These are phyloP conservation scores for Pseudomicrostroma phylloplanum DNA, from an alignment of 1,284 basidiomycete genomes.

Conservation along the genomic window DNA sequence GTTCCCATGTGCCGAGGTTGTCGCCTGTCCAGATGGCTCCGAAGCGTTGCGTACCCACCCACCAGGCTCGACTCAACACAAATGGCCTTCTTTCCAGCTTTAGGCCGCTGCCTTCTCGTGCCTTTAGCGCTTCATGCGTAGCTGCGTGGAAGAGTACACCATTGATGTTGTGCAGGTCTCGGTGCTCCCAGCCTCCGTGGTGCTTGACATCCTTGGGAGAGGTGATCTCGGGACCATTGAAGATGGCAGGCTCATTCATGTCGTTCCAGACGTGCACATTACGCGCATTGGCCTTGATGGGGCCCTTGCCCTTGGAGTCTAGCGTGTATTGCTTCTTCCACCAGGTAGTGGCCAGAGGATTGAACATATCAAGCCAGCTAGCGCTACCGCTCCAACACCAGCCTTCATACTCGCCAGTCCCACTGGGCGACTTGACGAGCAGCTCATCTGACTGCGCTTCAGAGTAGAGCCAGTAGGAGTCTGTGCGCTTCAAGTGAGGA, in stretches of 20 bases:
- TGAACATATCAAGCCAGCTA: constrained; percentile 96
- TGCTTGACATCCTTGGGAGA: constrained; percentile 92
- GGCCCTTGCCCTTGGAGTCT: constrained; percentile 18
- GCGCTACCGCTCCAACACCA: constrained; percentile 97
- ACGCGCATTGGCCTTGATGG: constrained; percentile 43
- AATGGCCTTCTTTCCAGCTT: constrained; percentile 61
- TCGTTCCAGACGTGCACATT: constrained; percentile 93
- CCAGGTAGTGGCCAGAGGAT: constrained; percentile 82
- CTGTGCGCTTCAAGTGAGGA: constrained; percentile 82
- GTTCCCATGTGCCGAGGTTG: constrained; percentile 95
- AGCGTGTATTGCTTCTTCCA: constrained; percentile 58
- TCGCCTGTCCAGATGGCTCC: constrained; percentile 99
- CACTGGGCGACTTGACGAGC: constrained; percentile 73
- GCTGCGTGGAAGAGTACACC: constrained; percentile 62
- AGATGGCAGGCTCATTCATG: constrained; percentile 98
- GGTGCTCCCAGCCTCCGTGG: constrained; percentile 90
- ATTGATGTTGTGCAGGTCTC: constrained; percentile 89
- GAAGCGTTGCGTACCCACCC: constrained; percentile 86
- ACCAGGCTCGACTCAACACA: constrained; percentile 91
- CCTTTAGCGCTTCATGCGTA: constrained; percentile 74
- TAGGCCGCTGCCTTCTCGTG: constrained; percentile 63
- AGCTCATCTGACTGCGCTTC: constrained; percentile 73
- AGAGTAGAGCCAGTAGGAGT: constrained; percentile 76
- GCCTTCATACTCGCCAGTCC: constrained; percentile 77
- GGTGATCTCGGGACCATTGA: constrained; percentile 96